Evolutionary conservation across 179 eudicot species (phyloP), one percentile per base, ranked within the genome.

Genomic region (Vitellaria paradoxa): DNA sequence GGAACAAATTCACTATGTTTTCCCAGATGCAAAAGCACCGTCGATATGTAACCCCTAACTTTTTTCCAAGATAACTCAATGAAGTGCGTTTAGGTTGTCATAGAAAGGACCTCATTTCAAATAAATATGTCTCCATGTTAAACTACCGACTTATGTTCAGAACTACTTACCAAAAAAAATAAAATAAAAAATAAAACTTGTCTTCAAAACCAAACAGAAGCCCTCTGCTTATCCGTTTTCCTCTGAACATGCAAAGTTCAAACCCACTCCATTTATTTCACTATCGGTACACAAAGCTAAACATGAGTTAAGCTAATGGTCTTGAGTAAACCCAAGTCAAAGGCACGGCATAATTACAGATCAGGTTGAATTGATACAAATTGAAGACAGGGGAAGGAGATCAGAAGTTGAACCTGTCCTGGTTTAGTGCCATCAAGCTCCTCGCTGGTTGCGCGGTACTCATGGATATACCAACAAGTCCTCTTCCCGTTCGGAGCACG

Each of bases 401-500:
- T 14, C 63, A 45, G 46, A 75, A 14, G 60, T 17, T 20, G 0
- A 21, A 96, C 99, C 96, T 96, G 99, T 1, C 97, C 97, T 0
- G 98, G 94, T 61, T 81, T 83, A 18, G 91, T 87, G 72, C 98
- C 98, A 81, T 96, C 97, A 24, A 93, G 91, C 64, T 88, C 95
- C 79, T 79, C 72, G 49, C 86, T 84, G 7, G 92, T 93, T 11
- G 98, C 80, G 40, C 92, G 89, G 76, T 96, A 96, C 87, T 96
- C 99, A 50, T 96, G 99, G 67, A 96, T 93, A 64, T 93, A 92
- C 99, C 99, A 96, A 76, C 84, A 45, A 56, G 93, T 93, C 62
- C 97, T 84, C 83, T 87, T 68, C 37, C 99, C 99, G 70, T 88
- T 90, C 1, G 99, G 99, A 68, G 99, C 98, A 60, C 99, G 92